phyloP scores from a whole-genome alignment of 2,329 filamentous ascomycete species.

The Aphanocladium album region DNA sequence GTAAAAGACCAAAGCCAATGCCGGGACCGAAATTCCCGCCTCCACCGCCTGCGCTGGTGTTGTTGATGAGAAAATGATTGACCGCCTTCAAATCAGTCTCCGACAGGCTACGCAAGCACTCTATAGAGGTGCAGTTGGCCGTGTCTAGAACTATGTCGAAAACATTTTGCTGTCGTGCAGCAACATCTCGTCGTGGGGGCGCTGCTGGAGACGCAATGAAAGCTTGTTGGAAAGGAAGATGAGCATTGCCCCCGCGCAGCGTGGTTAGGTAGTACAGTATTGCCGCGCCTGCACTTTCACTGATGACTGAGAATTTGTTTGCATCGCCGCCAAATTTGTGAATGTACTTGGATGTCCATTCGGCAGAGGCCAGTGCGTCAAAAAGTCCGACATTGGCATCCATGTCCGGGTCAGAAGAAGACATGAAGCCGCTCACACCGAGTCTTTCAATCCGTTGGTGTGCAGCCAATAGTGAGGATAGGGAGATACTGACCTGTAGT shows the following conservation, averaged over 20 bases:
- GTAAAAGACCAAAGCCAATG: conserved; percentile 17
- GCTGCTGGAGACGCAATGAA: conserved; percentile 14
- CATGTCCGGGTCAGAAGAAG: conserved; percentile 14
- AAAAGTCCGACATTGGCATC: conserved; percentile 18
- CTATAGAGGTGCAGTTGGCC: conserved; percentile 11
- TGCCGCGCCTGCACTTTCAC: conserved; percentile 47
- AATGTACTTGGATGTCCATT: conserved; percentile 33
- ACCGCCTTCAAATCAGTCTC: conserved; percentile 10
- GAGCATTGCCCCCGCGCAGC: conserved; percentile 31
- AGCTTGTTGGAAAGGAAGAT: conserved; percentile 32
- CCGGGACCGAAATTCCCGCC: conserved; percentile 19
- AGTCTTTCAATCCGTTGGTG: conserved; percentile 10
- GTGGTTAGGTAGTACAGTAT: conserved; percentile 52
- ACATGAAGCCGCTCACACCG: conserved; percentile 17
- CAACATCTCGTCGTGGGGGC: conserved; percentile 14
- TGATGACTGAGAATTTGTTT: conserved; percentile 44
- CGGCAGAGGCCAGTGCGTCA: conserved; percentile 17
- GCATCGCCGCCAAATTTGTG: conserved; percentile 51
- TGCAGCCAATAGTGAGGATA: no score
- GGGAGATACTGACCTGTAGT: conserved; percentile 15
- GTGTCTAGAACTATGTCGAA: conserved; percentile 13
- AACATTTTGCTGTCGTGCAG: conserved; percentile 10
- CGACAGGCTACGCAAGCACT: conserved; percentile 13
- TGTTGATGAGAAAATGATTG: conserved; percentile 18
- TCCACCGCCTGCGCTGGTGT: conserved; percentile 13